Conservation (phyloP, 768 basidiomycete species). For the Amanita exitialis region DNA sequence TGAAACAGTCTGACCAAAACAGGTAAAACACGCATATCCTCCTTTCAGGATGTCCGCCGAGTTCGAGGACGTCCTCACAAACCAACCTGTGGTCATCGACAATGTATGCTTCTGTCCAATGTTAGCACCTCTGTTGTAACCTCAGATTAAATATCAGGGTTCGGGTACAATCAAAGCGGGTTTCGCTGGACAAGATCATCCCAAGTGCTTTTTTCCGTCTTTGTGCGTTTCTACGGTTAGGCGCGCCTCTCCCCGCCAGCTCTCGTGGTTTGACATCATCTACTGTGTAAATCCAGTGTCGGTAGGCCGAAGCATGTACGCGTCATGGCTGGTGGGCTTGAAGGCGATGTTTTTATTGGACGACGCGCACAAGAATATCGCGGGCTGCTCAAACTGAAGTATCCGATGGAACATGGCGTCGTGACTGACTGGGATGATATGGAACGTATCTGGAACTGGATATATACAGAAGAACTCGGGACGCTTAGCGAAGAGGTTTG, state of each 20-base stretch:
- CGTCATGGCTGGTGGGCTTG: constrained; percentile 95
- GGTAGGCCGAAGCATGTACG: constrained; percentile 96
- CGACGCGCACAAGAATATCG: constrained; percentile 91
- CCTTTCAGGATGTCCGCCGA: constrained; percentile 58
- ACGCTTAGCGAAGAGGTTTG: constrained; percentile 93
- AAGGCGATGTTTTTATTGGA: constrained; percentile 96
- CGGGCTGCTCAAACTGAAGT: constrained; percentile 94
- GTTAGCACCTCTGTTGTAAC: constrained; percentile 9
- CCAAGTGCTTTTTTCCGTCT: constrained; percentile 98
- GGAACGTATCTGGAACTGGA: constrained; percentile 99
- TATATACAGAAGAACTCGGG: constrained; percentile 91
- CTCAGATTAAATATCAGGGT: constrained; percentile 47
- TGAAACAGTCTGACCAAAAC: constrained; percentile 11
- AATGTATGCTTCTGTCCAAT: constrained; percentile 51
- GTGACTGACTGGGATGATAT: constrained; percentile 99
- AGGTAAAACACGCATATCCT: constrained; percentile 2
- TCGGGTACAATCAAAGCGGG: constrained; percentile 99
- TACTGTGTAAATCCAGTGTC: constrained; percentile 40
- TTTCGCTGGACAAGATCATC: constrained; percentile 97
- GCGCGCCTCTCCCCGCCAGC: constrained; percentile 13
- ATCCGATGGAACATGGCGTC: constrained; percentile 98
- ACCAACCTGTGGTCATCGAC: constrained; percentile 98
- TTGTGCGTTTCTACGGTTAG: constrained; percentile 64
- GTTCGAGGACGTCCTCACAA: constrained; percentile 91
- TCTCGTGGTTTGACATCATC: constrained; percentile 16